Conservation (phyloP, 345 rosid species). For the Lepidium aucheri region DNA sequence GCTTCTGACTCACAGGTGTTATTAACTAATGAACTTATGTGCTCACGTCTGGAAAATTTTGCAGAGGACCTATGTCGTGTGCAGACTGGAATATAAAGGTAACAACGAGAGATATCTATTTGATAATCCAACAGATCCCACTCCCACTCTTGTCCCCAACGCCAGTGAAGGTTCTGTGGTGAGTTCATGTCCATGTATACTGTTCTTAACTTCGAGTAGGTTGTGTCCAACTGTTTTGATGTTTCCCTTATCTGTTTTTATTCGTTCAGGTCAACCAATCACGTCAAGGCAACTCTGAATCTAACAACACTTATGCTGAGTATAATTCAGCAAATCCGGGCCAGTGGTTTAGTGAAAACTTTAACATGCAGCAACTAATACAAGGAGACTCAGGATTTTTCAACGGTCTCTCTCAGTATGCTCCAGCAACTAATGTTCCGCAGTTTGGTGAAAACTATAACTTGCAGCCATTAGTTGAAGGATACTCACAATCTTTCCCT, state of each 20-base stretch:
- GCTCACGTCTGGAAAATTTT: neutral
- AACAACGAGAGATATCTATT: neutral
- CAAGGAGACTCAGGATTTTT: neutral
- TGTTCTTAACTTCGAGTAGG: neutral
- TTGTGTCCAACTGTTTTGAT: neutral
- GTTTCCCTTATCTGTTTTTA: neutral
- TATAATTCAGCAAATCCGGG: neutral
- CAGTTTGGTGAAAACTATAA: neutral
- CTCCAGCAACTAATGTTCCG: neutral
- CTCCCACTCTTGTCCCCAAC: neutral
- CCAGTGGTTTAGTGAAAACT: neutral
- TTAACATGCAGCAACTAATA: neutral
- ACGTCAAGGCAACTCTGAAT: neutral
- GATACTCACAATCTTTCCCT: neutral
- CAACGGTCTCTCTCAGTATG: neutral
- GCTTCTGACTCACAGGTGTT: neutral
- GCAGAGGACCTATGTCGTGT: conserved; percentile 13
- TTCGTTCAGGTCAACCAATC: conserved; percentile 13
- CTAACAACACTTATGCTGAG: neutral
- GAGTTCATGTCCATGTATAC: neutral
- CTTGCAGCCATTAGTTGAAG: neutral
- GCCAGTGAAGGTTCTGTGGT: conserved; percentile 22
- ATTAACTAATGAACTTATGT: neutral
- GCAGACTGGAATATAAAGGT: conserved; percentile 23
- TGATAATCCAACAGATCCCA: neutral